Conservation (phyloP, 345 rosid species). For the Moricandia moricandioides region DNA sequence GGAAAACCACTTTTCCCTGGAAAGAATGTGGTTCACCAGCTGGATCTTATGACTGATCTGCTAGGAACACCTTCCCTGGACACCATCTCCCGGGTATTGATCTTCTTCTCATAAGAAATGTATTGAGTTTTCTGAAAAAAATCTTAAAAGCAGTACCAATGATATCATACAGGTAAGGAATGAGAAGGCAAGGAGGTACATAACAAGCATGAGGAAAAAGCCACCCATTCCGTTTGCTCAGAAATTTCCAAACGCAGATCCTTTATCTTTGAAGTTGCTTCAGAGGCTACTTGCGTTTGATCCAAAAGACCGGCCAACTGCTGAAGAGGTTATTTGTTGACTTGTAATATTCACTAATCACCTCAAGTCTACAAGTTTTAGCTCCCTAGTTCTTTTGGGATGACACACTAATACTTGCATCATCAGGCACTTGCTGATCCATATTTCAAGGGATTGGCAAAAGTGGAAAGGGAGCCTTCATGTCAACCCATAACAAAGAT, state of each 20-base stretch:
- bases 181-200: conserved; percentile 90
- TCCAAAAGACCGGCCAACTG: conserved; percentile 87
- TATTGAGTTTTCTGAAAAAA: neutral
- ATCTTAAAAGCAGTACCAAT: neutral
- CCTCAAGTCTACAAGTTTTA: conserved; percentile 20
- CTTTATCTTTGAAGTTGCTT: conserved; percentile 65
- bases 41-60: conserved; percentile 93
- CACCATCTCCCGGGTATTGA: conserved; percentile 77
- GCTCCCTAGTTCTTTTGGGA: neutral
- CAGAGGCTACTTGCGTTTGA: conserved; percentile 87
- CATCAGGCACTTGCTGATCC: conserved; percentile 13
- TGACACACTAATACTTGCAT: conserved; percentile 1
- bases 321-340: conserved; percentile 67
- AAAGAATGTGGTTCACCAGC: conserved; percentile 90
- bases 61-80: conserved; percentile 92
- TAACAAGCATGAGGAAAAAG: conserved; percentile 94
- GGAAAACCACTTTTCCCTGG: conserved; percentile 95
- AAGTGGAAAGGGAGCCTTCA: conserved; percentile 91
- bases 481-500: conserved; percentile 91
- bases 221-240: conserved; percentile 65
- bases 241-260: conserved; percentile 84
- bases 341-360: neutral
- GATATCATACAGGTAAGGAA: conserved; percentile 64
- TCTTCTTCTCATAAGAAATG: conserved; percentile 18
- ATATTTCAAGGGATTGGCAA: conserved; percentile 58